phyloP scores from a whole-genome alignment of 2,329 filamentous ascomycete genomes.

The Monilinia laxa region DNA sequence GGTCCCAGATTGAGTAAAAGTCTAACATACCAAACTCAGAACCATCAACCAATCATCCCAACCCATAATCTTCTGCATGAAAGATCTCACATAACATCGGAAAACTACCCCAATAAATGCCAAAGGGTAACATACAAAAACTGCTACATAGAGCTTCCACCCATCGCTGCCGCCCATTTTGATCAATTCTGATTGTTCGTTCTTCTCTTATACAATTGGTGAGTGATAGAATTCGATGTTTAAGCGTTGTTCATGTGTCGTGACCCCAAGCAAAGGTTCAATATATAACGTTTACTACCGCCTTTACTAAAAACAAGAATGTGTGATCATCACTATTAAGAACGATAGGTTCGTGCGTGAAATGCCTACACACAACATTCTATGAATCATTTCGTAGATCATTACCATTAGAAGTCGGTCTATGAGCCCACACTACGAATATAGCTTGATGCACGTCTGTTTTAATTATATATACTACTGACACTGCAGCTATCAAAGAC shows the following conservation, averaged over 20 bases:
- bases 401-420: neutral
- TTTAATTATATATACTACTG: too few relatives aligned
- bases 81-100: conserved; percentile 41
- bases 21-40: neutral
- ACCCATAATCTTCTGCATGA: conserved; percentile 7
- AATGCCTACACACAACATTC: neutral
- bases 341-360: neutral
- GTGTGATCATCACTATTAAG: neutral
- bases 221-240: too few relatives aligned
- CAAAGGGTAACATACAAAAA: neutral
- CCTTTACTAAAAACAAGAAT: neutral
- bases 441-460: too few relatives aligned
- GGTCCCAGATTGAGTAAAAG: too few relatives aligned
- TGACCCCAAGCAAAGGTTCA: too few relatives aligned
- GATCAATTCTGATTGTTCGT: neutral
- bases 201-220: neutral
- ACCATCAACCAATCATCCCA: conserved; percentile 16
- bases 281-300: neutral
- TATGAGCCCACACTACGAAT: too few relatives aligned
- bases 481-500: too few relatives aligned
- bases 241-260: too few relatives aligned
- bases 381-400: neutral
- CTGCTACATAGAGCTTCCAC: conserved; percentile 6
- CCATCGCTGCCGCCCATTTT: neutral
- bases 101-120: neutral